Conservation (phyloP, 257 asterid genomes). For the Solanum sejunctum region DNA sequence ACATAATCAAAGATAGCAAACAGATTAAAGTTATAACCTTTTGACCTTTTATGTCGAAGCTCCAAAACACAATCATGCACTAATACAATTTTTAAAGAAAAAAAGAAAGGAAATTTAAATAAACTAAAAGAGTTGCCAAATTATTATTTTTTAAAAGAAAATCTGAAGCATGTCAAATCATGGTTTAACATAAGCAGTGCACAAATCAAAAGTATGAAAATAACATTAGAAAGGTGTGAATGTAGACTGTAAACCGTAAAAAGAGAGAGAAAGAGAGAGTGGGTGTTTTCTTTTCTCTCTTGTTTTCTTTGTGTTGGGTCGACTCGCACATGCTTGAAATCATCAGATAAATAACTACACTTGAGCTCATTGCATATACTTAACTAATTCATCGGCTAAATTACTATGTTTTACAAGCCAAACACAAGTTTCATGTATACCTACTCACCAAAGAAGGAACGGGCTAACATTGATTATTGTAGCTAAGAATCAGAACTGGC, state of each 20-base stretch:
- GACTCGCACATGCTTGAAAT: background rate
- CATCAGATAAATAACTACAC: background rate
- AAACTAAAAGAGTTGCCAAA: background rate
- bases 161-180: background rate
- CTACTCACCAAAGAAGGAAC: background rate
- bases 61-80: background rate
- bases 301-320: background rate
- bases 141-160: background rate
- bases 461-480: background rate
- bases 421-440: background rate
- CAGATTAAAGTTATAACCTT: background rate
- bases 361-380: background rate
- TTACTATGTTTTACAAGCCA: background rate
- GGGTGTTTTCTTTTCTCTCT: background rate
- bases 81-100: background rate
- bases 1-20: background rate
- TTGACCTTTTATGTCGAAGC: background rate
- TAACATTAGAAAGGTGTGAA: background rate
- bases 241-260: background rate
- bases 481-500: background rate
- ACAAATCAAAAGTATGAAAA: background rate
- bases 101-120: background rate
- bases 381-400: background rate
- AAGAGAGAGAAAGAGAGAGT: background rate
- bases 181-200: background rate